Base-by-base conservation (phyloP, 2,329 filamentous ascomycete genomes). In the Graphilbum sp. region DNA sequence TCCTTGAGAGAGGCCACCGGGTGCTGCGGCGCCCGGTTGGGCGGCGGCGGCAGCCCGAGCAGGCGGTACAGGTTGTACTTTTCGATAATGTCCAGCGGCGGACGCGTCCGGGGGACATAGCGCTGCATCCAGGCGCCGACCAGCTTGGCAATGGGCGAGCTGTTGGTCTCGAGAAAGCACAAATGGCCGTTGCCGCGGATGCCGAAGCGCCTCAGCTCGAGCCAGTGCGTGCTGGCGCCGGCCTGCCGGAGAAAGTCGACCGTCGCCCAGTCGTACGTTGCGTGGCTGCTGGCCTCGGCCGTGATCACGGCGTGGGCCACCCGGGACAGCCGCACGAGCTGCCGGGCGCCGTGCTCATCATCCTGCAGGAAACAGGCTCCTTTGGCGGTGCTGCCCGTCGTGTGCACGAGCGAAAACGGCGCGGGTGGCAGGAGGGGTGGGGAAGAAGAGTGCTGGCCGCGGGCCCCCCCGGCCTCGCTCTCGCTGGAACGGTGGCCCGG, bases 171-270 rank as follows among this genome's bases (percentile, higher is more conserved):
- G 25, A 72, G 47, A 34, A 69, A 68, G 53, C 66, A 58, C 41
- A 74, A 58, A 46, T 72, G 69, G 0, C 66, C 69, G 41, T 75
- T 75, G 0, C 71, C 71, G 18, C 52, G 48, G 2, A 73, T 61
- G 0, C 58, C 58, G 1, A 54, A 40, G 1, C 63, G 50, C 0
- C 54, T 59, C 33, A 75, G 53, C 36, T 58, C 52, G 27, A 69
- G 44, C 52, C 60, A 62, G 3, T 64, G 54, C 1, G 60, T 56
- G 0, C 47, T 25, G 23, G 64, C 58, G 0, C 70, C 69, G 2
- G 63, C 67, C 47, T 76, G 70, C 37, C 51, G 46, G 47, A 76
- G 48, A 47, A 66, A 25, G 23, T 25, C 23, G 23, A 25, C 23
- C 75, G 64, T 71, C 27, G 67, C 70, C 50, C 67, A 64, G 45